Conservation (phyloP, 306 rosid genomes). For the Pyrus communis region DNA sequence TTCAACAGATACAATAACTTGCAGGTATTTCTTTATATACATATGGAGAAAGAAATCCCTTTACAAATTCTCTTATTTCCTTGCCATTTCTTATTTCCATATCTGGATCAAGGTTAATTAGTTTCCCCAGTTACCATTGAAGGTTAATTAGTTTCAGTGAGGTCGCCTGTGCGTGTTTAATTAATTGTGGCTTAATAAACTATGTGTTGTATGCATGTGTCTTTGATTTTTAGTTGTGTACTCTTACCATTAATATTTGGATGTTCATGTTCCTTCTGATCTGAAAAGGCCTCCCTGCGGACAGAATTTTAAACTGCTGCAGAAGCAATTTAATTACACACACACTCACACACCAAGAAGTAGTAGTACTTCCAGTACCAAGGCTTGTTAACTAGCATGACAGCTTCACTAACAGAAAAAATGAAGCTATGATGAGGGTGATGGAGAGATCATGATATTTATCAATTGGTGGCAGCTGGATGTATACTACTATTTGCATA, state of each 20-base stretch:
- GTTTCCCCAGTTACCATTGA: background rate
- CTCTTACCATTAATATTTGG: background rate
- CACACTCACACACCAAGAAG: background rate
- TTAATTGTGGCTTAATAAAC: background rate
- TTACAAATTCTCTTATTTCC: too few species aligned
- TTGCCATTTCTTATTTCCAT: too few species aligned
- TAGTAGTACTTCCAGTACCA: background rate
- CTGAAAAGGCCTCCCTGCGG: background rate
- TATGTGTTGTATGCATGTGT: background rate
- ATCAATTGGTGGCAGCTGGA: background rate
- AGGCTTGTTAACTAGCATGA: background rate
- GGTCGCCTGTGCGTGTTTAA: background rate
- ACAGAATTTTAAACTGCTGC: background rate
- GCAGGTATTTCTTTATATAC: background rate
- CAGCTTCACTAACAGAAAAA: background rate
- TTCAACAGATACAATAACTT: background rate
- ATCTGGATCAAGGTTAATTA: too few species aligned
- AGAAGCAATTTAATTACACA: background rate
- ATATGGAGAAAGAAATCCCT: background rate
- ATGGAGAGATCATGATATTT: background rate
- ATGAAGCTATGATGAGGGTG: background rate
- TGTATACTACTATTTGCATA: background rate
- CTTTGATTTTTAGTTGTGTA: background rate
- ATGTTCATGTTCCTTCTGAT: background rate
- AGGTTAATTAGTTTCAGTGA: background rate